Evolutionary conservation across 257 asterid species (phyloP).

Genomic region (Nicotiana sylvestris): DNA sequence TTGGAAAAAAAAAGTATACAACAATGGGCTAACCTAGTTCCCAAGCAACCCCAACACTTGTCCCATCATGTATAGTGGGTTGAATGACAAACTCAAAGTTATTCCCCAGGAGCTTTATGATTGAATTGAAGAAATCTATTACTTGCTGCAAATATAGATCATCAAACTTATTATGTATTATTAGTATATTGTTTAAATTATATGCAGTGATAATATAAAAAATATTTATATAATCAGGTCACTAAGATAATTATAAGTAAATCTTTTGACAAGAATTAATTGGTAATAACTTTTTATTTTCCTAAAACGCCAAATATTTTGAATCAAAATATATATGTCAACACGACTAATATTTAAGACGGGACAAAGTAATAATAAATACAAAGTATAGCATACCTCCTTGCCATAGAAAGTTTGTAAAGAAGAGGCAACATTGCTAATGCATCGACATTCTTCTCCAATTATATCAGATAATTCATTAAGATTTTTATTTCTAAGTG

Average conservation of each 20-base stretch:
- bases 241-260: too few species aligned
- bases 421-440: conserved; percentile 47
- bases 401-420: conserved; percentile 57
- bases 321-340: neutral
- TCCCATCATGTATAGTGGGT: conserved; percentile 55
- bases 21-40: conserved; percentile 38
- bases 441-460: conserved; percentile 66
- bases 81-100: conserved; percentile 49
- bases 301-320: neutral
- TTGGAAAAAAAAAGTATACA: neutral
- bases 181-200: too few species aligned
- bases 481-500: conserved; percentile 42
- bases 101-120: conserved; percentile 46
- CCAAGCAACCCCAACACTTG: conserved; percentile 62
- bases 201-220: too few species aligned
- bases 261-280: too few species aligned
- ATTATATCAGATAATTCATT: conserved; percentile 49
- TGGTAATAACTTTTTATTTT: too few species aligned
- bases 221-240: too few species aligned
- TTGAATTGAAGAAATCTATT: conserved; percentile 46
- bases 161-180: neutral
- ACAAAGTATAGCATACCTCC: conserved; percentile 36
- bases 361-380: neutral
- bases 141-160: conserved; percentile 47
- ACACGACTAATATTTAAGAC: neutral